These are phyloP conservation scores for Diaporthe batatas DNA, from an alignment of 2,329 filamentous ascomycete species.

Conservation along the genomic window DNA sequence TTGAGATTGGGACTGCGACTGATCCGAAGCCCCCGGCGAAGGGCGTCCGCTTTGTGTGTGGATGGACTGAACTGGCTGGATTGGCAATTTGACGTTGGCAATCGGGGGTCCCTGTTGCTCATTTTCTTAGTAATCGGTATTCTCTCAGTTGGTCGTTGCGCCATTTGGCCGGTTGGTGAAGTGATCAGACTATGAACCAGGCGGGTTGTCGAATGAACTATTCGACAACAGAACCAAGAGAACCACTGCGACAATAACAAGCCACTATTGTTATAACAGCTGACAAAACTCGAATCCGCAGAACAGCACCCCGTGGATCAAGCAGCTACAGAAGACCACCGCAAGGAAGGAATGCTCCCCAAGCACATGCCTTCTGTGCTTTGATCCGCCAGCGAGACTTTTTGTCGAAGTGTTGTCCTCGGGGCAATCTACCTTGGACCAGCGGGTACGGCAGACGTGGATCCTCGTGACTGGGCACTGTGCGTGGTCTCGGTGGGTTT, in stretches of 20 bases:
- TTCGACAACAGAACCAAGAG: background rate
- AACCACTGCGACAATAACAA: background rate
- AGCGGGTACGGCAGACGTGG: background rate
- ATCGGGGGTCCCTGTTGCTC: conserved; percentile 27
- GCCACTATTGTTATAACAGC: background rate
- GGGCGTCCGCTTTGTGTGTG: conserved; percentile 45
- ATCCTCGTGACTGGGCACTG: background rate
- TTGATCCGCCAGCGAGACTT: background rate
- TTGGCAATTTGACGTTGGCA: conserved; percentile 15
- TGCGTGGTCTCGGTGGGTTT: conserved; percentile 2
- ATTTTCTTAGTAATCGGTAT: conserved; percentile 11
- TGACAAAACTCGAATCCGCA: background rate
- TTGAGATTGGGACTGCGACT: conserved; percentile 21
- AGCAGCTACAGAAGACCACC: background rate
- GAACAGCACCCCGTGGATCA: background rate
- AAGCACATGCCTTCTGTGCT: background rate
- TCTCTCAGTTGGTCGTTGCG: background rate
- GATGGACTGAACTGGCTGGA: conserved; percentile 32
- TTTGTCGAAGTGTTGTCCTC: background rate
- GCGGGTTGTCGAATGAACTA: background rate
- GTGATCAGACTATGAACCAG: background rate
- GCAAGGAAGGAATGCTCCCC: background rate
- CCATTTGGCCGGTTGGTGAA: background rate
- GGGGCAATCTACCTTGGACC: background rate
- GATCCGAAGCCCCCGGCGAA: conserved; percentile 49